Evolutionary conservation across 164 flowering plant genomes (phyloP), one percentile per base, ranked within the genome.

Genomic region (Brasenia schreberi): DNA sequence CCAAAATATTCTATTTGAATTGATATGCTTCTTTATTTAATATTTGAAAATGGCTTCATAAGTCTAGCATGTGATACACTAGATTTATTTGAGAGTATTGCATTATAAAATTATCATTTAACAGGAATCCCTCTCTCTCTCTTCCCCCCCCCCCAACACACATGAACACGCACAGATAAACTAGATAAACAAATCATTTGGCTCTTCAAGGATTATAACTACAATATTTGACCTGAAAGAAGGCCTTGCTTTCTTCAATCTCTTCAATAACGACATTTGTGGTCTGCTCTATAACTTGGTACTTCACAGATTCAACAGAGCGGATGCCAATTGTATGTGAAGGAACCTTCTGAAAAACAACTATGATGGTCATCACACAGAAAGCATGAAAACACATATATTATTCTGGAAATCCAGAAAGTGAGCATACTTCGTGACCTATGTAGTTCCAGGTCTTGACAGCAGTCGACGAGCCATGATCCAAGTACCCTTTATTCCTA

Each of bases 181-280:
- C n/a, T n/a, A n/a, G n/a, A n/a, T n/a, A n/a, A n/a, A 44, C 6
- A 44, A 44, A 6, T 6, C 6, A 6, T 44, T 44, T 44, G 52
- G 1, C 10, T 5, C 52, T 44, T 44, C 10, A 11, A 6, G 10
- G 10, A 44, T 44, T 11, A 44, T 44, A 44, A 44, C 52, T 5
- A 11, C 52, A 44, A 44, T 44, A 6, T 60, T 6, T 43, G 67
- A 90, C 98, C 97, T 94, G 97, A 79, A 87, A 94, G 81, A 94
- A 94, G 72, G 98, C 98, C 76, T 69, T 89, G 87, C 97, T 94
- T 79, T 94, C 97, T 78, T 94, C 98, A 62, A 94, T 87, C 73
- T 90, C 97, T 72, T 94, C 98, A 67, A 94, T 87, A 62, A 87
- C 74, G 72, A 82, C 86, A 74, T 84, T 68, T 11, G 18, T 79